Base-by-base conservation (phyloP, 2,329 filamentous ascomycete genomes). In the Basipetospora chlamydospora region DNA sequence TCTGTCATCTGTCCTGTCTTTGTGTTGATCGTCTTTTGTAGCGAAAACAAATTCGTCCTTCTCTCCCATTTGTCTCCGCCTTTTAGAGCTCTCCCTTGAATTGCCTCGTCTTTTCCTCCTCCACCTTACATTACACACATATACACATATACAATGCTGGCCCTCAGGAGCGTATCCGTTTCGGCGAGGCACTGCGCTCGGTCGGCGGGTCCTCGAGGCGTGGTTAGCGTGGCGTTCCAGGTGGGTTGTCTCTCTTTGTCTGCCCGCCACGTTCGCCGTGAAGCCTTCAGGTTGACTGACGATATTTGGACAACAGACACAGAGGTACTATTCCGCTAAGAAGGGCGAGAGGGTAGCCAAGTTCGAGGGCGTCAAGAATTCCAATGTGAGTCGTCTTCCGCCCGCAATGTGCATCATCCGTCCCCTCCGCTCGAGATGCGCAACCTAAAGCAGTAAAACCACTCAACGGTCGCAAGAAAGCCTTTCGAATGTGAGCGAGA, bases 321-420 rank as follows among this genome's bases (percentile, higher is more conserved):
- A 28, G 28, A 28, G 35, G 28, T 31, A 23, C 35, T 37, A 37
- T 17, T 28, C 35, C 10, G 13, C 35, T 21, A 30, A 37, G 35
- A n/a, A n/a, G n/a, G n/a, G n/a, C n/a, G 28, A 82, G 28, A 73
- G 73, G 51, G 86, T 96, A 52, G 90, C 87, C 60, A 83, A 90
- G 67, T 98, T 95, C 70, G 80, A 84, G 54, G 90, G 88, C 49
- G 71, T 75, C 57, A 95, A 93, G 67, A 84, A 82, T 57, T 66
- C 79, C 57, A 80, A 88, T 69, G 84, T 90, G 77, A 59, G 80
- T 66, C 11, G 44, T 47, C 46, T 46, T 42, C 41, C 42, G 41
- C 41, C 43, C 41, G 18, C n/a, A n/a, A n/a, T n/a, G n/a, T n/a
- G n/a, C n/a, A n/a, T n/a, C n/a, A n/a, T n/a, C n/a, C n/a, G n/a